Percentiles rank a stretch among this genome's conserved stretches.
Conservation (phyloP, 1,139 yeast genomes). For the Pneumocystis murina region DNA sequence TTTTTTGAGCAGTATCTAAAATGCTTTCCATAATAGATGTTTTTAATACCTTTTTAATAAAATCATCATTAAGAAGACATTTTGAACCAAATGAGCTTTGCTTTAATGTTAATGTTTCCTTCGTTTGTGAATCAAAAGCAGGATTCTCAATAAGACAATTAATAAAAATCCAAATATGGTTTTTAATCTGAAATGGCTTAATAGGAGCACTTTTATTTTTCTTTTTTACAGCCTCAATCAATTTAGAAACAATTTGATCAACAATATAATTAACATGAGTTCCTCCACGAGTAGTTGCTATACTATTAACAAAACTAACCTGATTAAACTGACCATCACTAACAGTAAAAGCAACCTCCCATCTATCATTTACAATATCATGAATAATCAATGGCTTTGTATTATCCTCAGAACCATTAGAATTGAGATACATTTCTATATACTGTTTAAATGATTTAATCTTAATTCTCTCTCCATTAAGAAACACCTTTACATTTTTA, state of each 20-base stretch:
- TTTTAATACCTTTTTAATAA: conserved; percentile 54
- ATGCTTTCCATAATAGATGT: conserved; percentile 76
- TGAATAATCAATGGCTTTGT: conserved; percentile 42
- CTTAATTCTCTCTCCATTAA: conserved; percentile 60
- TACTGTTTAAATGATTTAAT: conserved; percentile 69
- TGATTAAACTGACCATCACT: conserved; percentile 86
- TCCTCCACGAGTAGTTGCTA: conserved; percentile 96
- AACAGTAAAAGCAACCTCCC: conserved; percentile 94
- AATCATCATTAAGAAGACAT: conserved; percentile 57
- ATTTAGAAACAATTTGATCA: conserved; percentile 69
- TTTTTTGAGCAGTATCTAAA: conserved; percentile 66
- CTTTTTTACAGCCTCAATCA: conserved; percentile 57
- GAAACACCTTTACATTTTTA: conserved; percentile 60
- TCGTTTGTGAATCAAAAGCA: conserved; percentile 93
- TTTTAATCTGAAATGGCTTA: conserved; percentile 76
- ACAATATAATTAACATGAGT: conserved; percentile 81
- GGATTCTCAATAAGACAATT: conserved; percentile 93
- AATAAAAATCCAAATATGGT: conserved; percentile 77
- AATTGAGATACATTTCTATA: conserved; percentile 77
- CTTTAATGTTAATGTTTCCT: conserved; percentile 86
- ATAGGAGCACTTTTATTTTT: conserved; percentile 57
- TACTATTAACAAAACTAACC: conserved; percentile 91
- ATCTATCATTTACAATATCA: conserved; percentile 61
- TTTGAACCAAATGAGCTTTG: conserved; percentile 80
- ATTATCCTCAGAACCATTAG: conserved; percentile 34